Evolutionary conservation across 2,329 filamentous ascomycete species (phyloP), one percentile per base, ranked within the genome.

Genomic region (Apiospora sp.): DNA sequence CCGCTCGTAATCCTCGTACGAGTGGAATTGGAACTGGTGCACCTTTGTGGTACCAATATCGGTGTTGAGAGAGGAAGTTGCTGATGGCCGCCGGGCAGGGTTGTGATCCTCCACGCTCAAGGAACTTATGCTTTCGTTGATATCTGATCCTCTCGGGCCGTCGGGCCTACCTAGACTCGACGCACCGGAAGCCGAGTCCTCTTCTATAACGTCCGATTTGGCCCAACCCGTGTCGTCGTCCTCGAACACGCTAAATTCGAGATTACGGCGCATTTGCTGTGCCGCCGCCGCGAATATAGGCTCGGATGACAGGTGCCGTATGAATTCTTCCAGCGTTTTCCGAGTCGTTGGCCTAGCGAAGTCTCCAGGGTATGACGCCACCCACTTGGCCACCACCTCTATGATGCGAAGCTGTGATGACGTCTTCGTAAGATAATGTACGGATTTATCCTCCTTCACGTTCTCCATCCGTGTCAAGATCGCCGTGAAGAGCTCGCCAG

Each of bases 211-310:
- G 79, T 98, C 96, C 67, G 91, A 90, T 78, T 92, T 93, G n/a
- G 93, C 94, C 96, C 96, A 99, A 16, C 93, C 92, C 0, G 93
- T 93, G 80, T 99, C 96, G 78, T 98, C 96, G 79, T 98, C 95
- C 78, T 97, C 93, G 7, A 90, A 86, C 1, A 95, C 92, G 72
- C 86, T 87, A 69, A 88, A 87, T 67, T 95, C 93, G 22, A 98
- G 85, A 77, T 93, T 92, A n/a, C 89, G 88, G 27, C 91, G 89
- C 84, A 99, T 96, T 79, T 98, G 94, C 76, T 94, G 92, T 4
- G 94, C 93, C 3, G 95, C 94, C 24, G 94, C 91, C 27, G 93
- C 91, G 82, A 97, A 98, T 69, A 97, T 93, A 13, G 94, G 92
- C 75, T 94, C 93, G 6, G 88, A 89, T 30, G 93, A 89, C n/a